These are phyloP conservation scores for Ustilago cynodontis DNA, from an alignment of 1,284 basidiomycete genomes.

Conservation along the genomic window DNA sequence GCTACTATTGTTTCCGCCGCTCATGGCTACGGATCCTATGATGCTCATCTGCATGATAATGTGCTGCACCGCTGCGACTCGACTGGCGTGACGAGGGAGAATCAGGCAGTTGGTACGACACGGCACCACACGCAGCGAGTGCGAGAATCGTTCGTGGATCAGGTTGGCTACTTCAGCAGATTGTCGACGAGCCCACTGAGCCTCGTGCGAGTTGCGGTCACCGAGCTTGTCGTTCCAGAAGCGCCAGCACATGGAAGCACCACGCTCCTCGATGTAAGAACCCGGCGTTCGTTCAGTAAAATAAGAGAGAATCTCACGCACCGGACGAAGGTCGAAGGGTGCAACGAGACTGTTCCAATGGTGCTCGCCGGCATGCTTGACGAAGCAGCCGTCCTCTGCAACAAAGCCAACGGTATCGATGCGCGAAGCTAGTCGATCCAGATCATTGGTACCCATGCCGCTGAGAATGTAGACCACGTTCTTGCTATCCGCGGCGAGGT, in stretches of 20 bases:
- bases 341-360: slow-evolving; percentile 83
- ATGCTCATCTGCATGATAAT: slow-evolving; percentile 62
- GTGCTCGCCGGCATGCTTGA: slow-evolving; percentile 74
- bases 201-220: slow-evolving; percentile 73
- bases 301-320: slow-evolving; percentile 80
- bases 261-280: slow-evolving; percentile 85
- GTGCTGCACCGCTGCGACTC: slow-evolving; percentile 78
- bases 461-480: slow-evolving; percentile 87
- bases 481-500: slow-evolving; percentile 76
- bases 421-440: slow-evolving; percentile 75
- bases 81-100: slow-evolving; percentile 83
- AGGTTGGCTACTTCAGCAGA: slow-evolving; percentile 91
- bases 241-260: slow-evolving; percentile 84
- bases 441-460: slow-evolving; percentile 77
- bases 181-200: slow-evolving; percentile 83
- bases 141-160: slow-evolving; percentile 74
- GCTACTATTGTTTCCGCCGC: slow-evolving; percentile 13
- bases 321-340: slow-evolving; percentile 80
- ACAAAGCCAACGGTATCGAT: slow-evolving; percentile 82
- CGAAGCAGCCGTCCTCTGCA: slow-evolving; percentile 88
- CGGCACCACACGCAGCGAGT: slow-evolving; percentile 66
- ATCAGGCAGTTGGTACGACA: slow-evolving; percentile 75
- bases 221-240: slow-evolving; percentile 77
- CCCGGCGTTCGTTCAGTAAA: slow-evolving; percentile 89
- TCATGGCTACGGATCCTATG: slow-evolving; percentile 24